Evolutionary conservation across 192 early-diverging fungal species (phyloP).

Genomic region (Coemansia biformis): DNA sequence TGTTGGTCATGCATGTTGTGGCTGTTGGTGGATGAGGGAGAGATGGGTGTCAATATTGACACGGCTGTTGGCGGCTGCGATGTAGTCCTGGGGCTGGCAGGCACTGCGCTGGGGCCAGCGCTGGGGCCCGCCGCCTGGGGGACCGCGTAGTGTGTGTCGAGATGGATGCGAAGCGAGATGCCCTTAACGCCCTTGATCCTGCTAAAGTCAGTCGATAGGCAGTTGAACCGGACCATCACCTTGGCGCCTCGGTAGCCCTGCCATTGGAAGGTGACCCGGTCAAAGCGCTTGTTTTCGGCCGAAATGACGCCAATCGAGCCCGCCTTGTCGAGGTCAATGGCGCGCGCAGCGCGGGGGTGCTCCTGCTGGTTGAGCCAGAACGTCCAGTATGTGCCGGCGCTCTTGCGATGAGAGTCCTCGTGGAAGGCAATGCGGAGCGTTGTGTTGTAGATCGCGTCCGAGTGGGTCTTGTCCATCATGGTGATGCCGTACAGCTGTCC

Average conservation of each 20-base stretch:
- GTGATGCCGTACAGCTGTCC: conserved; percentile 59
- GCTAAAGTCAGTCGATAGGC: conserved; percentile 74
- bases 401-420: conserved; percentile 60
- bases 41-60: conserved; percentile 21
- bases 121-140: not conserved
- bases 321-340: conserved; percentile 62
- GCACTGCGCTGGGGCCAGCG: not conserved
- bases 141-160: conserved; percentile 30
- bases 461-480: conserved; percentile 48
- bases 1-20: conserved; percentile 4
- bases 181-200: conserved; percentile 79
- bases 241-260: conserved; percentile 60
- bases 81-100: not conserved
- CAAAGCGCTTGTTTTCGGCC: conserved; percentile 58
- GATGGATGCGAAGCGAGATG: conserved; percentile 58
- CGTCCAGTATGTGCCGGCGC: conserved; percentile 62
- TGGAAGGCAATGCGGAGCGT: conserved; percentile 65
- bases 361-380: conserved; percentile 71
- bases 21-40: conserved; percentile 4
- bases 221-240: conserved; percentile 64
- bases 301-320: conserved; percentile 54
- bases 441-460: conserved; percentile 51
- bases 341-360: conserved; percentile 53
- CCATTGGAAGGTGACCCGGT: conserved; percentile 68
- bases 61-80: not conserved